Base-by-base conservation (phyloP, 371 early-diverging fungal species). In the Mortierella sp. region DNA sequence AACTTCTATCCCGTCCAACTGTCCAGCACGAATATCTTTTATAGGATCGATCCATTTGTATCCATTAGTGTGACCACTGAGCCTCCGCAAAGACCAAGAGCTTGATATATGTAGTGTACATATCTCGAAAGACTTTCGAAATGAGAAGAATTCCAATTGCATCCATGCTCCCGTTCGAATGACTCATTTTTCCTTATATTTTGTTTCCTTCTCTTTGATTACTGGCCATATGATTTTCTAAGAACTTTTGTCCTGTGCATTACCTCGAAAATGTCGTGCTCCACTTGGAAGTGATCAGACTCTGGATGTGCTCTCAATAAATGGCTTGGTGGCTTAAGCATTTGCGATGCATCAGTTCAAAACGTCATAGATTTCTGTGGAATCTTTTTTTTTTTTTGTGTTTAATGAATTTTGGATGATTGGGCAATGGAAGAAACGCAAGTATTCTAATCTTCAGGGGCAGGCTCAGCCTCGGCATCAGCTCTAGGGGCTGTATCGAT, bases 401-500 rank as follows among this genome's bases (percentile, higher is more conserved):
- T 26, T 39, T 57, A 6, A n/a, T n/a, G n/a, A 52, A 57, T 54
- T 55, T 51, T 40, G 22, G 68, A 67, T 45, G 32, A 20, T 2
- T 47, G 49, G 35, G 47, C 20, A 54, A 26, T 26, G 9, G 54
- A 22, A 22, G 18, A 52, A 18, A 47, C 49, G 49, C 14, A 39
- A 64, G 18, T 66, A 57, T 37, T 72, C 69, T 72, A 77, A 24
- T 78, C 78, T 65, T 78, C 73, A 51, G 73, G 63, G 63, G 72
- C 60, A 51, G 71, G 64, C 59, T 78, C 73, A 22, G 73, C 73
- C 60, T 72, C 78, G n/a, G 60, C 73, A 18, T 78, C 70, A n/a
- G 69, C 47, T 69, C 77, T 64, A 49, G 78, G 69, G 52, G 66
- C 73, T 72, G 60, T 11, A 49, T 35, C 32, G 24, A 9, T 35